Conservation (phyloP, 2,329 filamentous ascomycete species). For the Paecilomyces fulvus region DNA sequence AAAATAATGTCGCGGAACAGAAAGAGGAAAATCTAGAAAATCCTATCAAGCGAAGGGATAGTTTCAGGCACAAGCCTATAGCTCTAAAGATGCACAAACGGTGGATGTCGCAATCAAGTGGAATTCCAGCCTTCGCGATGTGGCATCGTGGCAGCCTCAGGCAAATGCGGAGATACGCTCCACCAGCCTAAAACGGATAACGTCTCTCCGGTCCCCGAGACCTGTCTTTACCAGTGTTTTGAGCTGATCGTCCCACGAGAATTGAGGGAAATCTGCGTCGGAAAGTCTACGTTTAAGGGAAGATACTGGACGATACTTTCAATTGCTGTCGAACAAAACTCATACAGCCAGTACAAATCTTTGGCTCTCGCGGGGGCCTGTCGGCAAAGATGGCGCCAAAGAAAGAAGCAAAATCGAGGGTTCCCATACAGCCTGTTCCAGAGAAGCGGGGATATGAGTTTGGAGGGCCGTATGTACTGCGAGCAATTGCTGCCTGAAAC, state of each 20-base stretch:
- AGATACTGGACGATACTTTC: background rate
- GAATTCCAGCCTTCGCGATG: background rate
- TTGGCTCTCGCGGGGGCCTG: background rate
- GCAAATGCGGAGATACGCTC: background rate
- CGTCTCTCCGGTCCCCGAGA: background rate
- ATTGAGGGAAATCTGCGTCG: background rate
- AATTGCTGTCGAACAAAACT: background rate
- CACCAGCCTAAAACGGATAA: background rate
- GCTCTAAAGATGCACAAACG: background rate
- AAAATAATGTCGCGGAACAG: constrained; percentile 5
- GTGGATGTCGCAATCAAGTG: background rate
- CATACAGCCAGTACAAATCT: background rate
- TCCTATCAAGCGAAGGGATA: constrained; percentile 1
- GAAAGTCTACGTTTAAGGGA: background rate
- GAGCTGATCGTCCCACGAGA: background rate
- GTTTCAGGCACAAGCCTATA: background rate
- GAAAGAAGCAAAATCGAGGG: constrained; percentile 19
- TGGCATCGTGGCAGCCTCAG: background rate
- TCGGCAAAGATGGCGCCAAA: constrained; percentile 22
- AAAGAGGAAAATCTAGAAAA: constrained; percentile 2
- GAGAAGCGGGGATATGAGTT: constrained; percentile 41
- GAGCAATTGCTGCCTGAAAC: background rate
- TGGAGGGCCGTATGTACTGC: constrained; percentile 35
- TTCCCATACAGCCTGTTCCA: constrained; percentile 27
- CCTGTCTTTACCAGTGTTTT: background rate